phyloP scores from a whole-genome alignment of 2,329 filamentous ascomycete genomes.

The Alternaria triticimaculans region DNA sequence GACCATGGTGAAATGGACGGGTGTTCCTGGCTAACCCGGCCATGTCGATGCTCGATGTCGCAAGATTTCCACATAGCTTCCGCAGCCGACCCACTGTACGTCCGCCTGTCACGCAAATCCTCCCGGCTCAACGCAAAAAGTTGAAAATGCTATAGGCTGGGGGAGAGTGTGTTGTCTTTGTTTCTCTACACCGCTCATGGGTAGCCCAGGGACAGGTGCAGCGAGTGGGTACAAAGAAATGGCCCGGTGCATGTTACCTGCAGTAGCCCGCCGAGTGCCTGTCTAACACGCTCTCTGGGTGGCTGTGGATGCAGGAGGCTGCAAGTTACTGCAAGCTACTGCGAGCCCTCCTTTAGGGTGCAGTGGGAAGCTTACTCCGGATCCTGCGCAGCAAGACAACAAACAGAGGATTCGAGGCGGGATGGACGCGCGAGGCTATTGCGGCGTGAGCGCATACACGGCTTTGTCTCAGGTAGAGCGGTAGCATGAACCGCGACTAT shows the following conservation, averaged over 20 bases:
- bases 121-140: constrained; percentile 10
- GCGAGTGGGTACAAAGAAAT: constrained; percentile 32
- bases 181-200: constrained; percentile 39
- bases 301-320: constrained; percentile 31
- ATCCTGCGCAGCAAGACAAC: constrained; percentile 27
- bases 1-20: constrained; percentile 10
- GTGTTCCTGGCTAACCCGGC: constrained; percentile 15
- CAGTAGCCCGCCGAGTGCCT: constrained; percentile 39
- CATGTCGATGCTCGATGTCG: constrained; percentile 19
- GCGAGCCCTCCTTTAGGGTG: constrained; percentile 25
- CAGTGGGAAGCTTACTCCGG: constrained; percentile 4
- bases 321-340: constrained; percentile 31
- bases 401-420: constrained; percentile 23
- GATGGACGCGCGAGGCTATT: constrained; percentile 13
- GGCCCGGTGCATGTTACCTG: constrained; percentile 33
- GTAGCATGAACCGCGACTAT: background rate
- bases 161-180: constrained; percentile 34
- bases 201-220: constrained; percentile 34
- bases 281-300: constrained; percentile 27
- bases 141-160: constrained; percentile 27
- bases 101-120: constrained; percentile 24
- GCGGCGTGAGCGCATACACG: constrained; percentile 8
- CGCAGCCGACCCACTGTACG: constrained; percentile 22
- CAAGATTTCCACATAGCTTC: constrained; percentile 21
- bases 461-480: constrained; percentile 41